These are phyloP conservation scores for Cercospora janseana DNA, from an alignment of 2,329 filamentous ascomycete species.

Conservation along the genomic window DNA sequence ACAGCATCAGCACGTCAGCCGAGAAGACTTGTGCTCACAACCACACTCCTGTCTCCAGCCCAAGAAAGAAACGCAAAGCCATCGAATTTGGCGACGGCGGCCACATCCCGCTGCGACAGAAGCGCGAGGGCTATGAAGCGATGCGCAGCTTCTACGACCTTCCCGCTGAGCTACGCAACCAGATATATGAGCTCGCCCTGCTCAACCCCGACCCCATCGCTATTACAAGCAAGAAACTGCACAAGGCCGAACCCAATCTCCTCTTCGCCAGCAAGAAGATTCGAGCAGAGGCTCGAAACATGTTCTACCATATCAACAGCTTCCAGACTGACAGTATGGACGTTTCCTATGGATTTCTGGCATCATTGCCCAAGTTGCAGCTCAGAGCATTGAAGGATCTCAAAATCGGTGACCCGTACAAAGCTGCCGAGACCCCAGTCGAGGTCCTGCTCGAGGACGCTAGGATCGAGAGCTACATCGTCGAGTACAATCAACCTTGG, in stretches of 20 bases:
- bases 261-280: constrained; percentile 5
- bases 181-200: constrained; percentile 15
- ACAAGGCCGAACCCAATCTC: constrained; percentile 6
- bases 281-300: background rate
- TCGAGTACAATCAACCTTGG: background rate
- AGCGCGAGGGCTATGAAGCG: background rate
- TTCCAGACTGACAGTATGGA: constrained; percentile 5
- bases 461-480: background rate
- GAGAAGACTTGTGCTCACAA: no score
- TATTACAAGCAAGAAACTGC: background rate
- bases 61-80: background rate
- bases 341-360: background rate
- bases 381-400: background rate
- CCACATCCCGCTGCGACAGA: background rate
- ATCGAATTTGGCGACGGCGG: background rate
- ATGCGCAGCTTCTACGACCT: constrained; percentile 10
- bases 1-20: no score
- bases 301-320: constrained; percentile 7
- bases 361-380: background rate
- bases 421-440: constrained; percentile 1
- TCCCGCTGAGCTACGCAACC: constrained; percentile 18
- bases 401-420: constrained; percentile 4
- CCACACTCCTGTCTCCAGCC: no score
- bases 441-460: background rate
- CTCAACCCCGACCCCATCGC: background rate